A percentile compares a stretch with the other conserved stretches of the same genome.
Evolutionary conservation across 1,139 yeast genomes (phyloP).

Genomic region (Sugiyamaella japonica): DNA sequence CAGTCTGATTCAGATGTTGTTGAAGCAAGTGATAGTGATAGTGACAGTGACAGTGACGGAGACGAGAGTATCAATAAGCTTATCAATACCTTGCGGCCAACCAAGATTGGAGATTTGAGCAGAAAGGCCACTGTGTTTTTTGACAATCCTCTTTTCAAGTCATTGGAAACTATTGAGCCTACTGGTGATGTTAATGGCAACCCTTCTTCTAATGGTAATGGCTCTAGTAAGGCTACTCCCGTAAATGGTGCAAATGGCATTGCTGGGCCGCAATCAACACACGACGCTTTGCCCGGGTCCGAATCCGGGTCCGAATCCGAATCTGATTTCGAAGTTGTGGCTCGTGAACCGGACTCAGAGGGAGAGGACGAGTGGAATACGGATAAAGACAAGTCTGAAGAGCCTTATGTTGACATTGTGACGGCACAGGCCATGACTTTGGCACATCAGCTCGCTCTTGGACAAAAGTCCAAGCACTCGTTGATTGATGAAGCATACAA

Average conservation of each 20-base stretch:
- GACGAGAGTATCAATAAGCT: slow-evolving; percentile 70
- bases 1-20: slow-evolving; percentile 43
- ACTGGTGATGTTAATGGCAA: slow-evolving; percentile 17
- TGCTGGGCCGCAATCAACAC: slow-evolving; percentile 21
- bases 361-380: slow-evolving; percentile 36
- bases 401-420: slow-evolving; percentile 63
- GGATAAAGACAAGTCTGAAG: slow-evolving; percentile 38
- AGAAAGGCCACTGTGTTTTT: slow-evolving; percentile 74
- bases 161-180: slow-evolving; percentile 7
- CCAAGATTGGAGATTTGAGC: slow-evolving; percentile 57
- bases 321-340: slow-evolving; percentile 34
- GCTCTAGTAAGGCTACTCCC: slow-evolving; percentile 18
- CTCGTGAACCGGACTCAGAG: slow-evolving; percentile 31
- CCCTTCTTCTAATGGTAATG: slow-evolving; percentile 5
- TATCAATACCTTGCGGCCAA: slow-evolving; percentile 56
- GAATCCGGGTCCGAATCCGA: slow-evolving; percentile 30
- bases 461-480: slow-evolving; percentile 80
- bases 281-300: slow-evolving; percentile 26
- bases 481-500: slow-evolving; percentile 88
- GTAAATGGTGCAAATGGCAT: not conserved
- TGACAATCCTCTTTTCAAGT: slow-evolving; percentile 67
- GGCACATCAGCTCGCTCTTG: slow-evolving; percentile 93
- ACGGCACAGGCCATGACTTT: slow-evolving; percentile 97
- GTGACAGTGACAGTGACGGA: slow-evolving; percentile 49
- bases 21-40: slow-evolving; percentile 31